Conservation (phyloP, 148 eudicot species). For the Arctostaphylos glauca region DNA sequence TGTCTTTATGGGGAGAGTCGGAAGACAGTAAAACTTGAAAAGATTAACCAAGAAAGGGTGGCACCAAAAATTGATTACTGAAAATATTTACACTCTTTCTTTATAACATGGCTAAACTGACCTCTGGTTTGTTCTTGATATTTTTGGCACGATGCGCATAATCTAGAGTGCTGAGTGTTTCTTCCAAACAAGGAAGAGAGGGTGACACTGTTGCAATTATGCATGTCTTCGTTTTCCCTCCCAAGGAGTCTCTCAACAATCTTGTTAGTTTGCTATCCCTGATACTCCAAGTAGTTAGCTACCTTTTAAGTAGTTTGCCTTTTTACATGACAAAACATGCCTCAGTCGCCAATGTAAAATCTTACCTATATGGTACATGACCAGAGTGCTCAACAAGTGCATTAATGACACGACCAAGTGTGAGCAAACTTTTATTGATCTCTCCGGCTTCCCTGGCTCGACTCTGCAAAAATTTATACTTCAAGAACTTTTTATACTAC, state of each 20-base stretch:
- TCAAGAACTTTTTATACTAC: not conserved
- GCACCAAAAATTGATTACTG: not conserved
- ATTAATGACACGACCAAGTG: slow-evolving; percentile 96
- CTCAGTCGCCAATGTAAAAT: not conserved
- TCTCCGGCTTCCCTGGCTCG: slow-evolving; percentile 99
- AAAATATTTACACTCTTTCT: not conserved
- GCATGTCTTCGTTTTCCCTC: slow-evolving; percentile 98
- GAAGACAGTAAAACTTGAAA: not conserved
- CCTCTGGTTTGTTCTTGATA: slow-evolving; percentile 99
- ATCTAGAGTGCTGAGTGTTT: slow-evolving; percentile 93
- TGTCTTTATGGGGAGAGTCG: not conserved
- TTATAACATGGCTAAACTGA: slow-evolving; percentile 23
- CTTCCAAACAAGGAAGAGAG: slow-evolving; percentile 85
- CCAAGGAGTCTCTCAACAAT: slow-evolving; percentile 91
- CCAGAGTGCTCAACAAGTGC: slow-evolving; percentile 97
- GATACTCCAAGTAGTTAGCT: slow-evolving; percentile 16
- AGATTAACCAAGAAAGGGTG: not conserved
- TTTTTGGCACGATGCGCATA: slow-evolving; percentile 99
- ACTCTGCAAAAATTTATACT: slow-evolving; percentile 44
- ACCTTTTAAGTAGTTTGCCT: not conserved
- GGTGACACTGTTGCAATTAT: slow-evolving; percentile 96
- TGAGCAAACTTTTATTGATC: slow-evolving; percentile 94
- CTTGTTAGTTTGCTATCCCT: slow-evolving; percentile 98
- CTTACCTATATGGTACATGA: slow-evolving; percentile 88
- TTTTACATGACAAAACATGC: not conserved